Conservation (phyloP, 2,329 filamentous ascomycete genomes). For the Sclerotinia borealis region DNA sequence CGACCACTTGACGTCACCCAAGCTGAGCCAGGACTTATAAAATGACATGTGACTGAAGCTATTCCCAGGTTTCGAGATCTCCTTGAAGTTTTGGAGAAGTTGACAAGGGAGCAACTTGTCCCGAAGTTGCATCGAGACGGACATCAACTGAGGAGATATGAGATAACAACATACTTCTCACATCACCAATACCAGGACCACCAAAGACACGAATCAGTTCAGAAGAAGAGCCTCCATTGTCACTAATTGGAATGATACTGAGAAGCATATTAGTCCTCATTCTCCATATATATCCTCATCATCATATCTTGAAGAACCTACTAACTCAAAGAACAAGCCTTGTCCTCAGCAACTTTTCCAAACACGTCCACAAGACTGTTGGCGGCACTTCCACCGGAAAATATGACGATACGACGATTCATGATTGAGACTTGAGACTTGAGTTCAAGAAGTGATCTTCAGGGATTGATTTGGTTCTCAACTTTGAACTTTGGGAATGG, state of each 20-base stretch:
- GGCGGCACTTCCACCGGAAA: slow-evolving; percentile 89
- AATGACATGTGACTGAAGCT: background rate
- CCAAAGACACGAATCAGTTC: slow-evolving; percentile 93
- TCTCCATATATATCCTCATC: background rate
- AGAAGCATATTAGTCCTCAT: slow-evolving; percentile 44
- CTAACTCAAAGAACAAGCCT: slow-evolving; percentile 31
- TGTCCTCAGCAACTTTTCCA: slow-evolving; percentile 42
- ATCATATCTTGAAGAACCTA: slow-evolving; percentile 19
- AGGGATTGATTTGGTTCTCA: background rate
- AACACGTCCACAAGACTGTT: slow-evolving; percentile 94
- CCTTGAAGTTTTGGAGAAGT: background rate
- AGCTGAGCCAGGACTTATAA: background rate
- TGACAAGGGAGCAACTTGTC: background rate
- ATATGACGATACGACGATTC: slow-evolving; percentile 57
- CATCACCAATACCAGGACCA: slow-evolving; percentile 78
- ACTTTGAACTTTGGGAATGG: background rate
- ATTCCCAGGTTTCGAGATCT: background rate
- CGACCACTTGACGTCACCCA: background rate
- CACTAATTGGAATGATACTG: slow-evolving; percentile 81
- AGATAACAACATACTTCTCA: slow-evolving; percentile 55
- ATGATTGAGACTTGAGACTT: slow-evolving; percentile 11
- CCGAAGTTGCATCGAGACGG: background rate
- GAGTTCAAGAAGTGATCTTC: background rate
- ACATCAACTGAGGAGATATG: background rate
- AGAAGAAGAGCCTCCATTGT: slow-evolving; percentile 91